A percentile compares a stretch with the other conserved stretches of the same genome.
These are phyloP conservation scores for Bathelium albidoporum DNA, from an alignment of 495 filamentous ascomycete genomes.

Conservation along the genomic window DNA sequence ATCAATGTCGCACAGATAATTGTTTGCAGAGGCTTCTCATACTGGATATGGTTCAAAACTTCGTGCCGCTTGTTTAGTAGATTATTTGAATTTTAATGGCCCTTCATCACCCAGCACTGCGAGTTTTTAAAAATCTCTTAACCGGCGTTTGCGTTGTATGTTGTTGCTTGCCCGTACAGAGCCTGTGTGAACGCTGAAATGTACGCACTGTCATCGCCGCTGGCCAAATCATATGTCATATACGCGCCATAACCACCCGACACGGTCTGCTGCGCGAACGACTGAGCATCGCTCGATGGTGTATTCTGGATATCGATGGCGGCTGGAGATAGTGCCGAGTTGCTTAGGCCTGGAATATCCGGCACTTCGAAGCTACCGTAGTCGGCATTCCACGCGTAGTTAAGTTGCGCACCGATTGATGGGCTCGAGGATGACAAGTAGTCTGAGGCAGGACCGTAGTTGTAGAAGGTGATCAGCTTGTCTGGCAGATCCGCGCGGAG, in stretches of 20 bases:
- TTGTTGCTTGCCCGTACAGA: background rate
- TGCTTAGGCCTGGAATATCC: background rate
- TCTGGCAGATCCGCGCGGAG: background rate
- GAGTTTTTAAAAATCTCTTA: background rate
- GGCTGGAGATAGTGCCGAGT: background rate
- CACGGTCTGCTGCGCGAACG: background rate
- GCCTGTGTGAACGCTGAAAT: constrained; percentile 1
- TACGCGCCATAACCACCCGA: background rate
- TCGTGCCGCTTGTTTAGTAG: too few relatives aligned
- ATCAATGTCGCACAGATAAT: too few relatives aligned
- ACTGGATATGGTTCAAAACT: too few relatives aligned
- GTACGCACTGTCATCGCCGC: background rate
- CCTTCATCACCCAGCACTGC: background rate
- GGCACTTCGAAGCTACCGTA: background rate
- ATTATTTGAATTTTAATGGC: too few relatives aligned
- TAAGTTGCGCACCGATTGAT: background rate
- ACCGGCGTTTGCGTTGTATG: background rate
- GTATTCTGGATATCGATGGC: background rate
- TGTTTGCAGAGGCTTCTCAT: too few relatives aligned
- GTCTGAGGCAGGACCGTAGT: background rate
- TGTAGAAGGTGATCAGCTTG: background rate
- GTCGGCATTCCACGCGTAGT: background rate
- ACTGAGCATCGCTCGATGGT: background rate
- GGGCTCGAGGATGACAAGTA: background rate
- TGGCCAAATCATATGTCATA: constrained; percentile 2